Percentiles rank a stretch among this genome's conserved stretches.
Evolutionary conservation across 1,139 yeast genomes (phyloP).

Genomic region (Saccharomycopsis hybrid): DNA sequence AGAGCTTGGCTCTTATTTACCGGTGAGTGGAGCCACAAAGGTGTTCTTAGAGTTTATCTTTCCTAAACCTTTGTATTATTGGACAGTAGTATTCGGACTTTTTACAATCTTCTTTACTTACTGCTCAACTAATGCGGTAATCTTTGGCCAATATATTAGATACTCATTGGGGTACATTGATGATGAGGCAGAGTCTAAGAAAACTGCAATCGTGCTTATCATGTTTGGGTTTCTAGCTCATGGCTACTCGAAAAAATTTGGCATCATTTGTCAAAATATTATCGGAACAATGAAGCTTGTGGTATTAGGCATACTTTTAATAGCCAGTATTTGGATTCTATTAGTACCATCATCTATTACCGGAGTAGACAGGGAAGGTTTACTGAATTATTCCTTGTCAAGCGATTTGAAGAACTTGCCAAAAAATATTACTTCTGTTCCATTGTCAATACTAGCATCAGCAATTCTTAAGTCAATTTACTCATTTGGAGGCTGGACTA

Average conservation of each 20-base stretch:
- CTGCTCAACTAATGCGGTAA: conserved; percentile 48
- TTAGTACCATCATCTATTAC: conserved; percentile 37
- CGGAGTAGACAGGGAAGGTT: conserved; percentile 27
- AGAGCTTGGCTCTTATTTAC: conserved; percentile 52
- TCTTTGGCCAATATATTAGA: conserved; percentile 52
- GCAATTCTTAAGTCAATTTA: conserved; percentile 51
- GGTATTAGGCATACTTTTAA: conserved; percentile 39
- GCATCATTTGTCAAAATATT: conserved; percentile 44
- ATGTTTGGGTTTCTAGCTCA: conserved; percentile 38
- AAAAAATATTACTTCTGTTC: background rate
- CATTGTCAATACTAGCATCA: conserved; percentile 27
- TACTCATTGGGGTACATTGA: conserved; percentile 30
- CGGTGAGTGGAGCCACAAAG: conserved; percentile 57
- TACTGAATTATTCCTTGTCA: conserved; percentile 26
- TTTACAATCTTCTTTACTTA: conserved; percentile 51
- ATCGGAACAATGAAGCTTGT: conserved; percentile 46
- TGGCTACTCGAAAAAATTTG: conserved; percentile 44
- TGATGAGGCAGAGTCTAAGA: conserved; percentile 30
- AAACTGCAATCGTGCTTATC: conserved; percentile 41
- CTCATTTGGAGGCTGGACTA: conserved; percentile 56
- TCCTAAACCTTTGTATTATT: conserved; percentile 43
- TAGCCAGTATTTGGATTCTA: conserved; percentile 45
- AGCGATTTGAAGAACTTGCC: conserved; percentile 21
- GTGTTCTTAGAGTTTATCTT: conserved; percentile 52
- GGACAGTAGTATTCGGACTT: conserved; percentile 44